Evolutionary conservation across 2,329 filamentous ascomycete genomes (phyloP).

Genomic region (Mariannaea sp.): DNA sequence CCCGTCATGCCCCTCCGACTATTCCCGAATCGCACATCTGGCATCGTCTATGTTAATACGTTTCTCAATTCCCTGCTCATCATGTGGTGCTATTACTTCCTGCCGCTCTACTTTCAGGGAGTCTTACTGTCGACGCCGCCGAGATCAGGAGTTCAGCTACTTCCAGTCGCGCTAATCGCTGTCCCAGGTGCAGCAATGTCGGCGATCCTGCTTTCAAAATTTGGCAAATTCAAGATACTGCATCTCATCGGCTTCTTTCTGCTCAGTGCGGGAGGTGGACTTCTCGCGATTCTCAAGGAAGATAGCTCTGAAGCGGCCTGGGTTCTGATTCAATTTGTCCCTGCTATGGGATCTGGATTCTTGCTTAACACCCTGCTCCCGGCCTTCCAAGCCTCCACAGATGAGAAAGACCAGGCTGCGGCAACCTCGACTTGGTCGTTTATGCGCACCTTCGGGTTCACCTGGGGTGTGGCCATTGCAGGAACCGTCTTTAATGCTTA

Average conservation of each 20-base stretch:
- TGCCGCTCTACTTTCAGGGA: slow-evolving; percentile 54
- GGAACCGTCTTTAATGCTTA: slow-evolving; percentile 47
- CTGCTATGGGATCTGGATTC: slow-evolving; percentile 48
- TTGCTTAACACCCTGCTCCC: slow-evolving; percentile 50
- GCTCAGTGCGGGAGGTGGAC: slow-evolving; percentile 47
- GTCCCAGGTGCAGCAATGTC: slow-evolving; percentile 38
- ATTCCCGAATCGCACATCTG: slow-evolving; percentile 29
- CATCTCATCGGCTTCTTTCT: slow-evolving; percentile 46
- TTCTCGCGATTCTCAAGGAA: slow-evolving; percentile 46
- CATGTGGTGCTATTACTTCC: slow-evolving; percentile 47
- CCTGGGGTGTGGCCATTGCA: slow-evolving; percentile 53
- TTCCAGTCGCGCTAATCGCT: slow-evolving; percentile 39
- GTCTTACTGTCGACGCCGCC: slow-evolving; percentile 43
- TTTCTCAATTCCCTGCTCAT: slow-evolving; percentile 34
- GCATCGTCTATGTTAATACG: slow-evolving; percentile 31
- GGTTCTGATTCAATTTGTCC: slow-evolving; percentile 47
- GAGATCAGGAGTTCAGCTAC: slow-evolving; percentile 41
- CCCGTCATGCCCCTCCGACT: slow-evolving; percentile 36
- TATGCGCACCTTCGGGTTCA: slow-evolving; percentile 49
- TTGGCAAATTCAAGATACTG: slow-evolving; percentile 42
- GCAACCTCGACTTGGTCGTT: slow-evolving; percentile 49
- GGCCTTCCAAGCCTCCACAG: slow-evolving; percentile 46
- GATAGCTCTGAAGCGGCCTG: slow-evolving; percentile 43
- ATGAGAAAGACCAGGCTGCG: slow-evolving; percentile 43
- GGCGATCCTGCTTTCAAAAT: slow-evolving; percentile 38